Base-by-base conservation (phyloP, 768 basidiomycete genomes). In the Termitomyces sp. region DNA sequence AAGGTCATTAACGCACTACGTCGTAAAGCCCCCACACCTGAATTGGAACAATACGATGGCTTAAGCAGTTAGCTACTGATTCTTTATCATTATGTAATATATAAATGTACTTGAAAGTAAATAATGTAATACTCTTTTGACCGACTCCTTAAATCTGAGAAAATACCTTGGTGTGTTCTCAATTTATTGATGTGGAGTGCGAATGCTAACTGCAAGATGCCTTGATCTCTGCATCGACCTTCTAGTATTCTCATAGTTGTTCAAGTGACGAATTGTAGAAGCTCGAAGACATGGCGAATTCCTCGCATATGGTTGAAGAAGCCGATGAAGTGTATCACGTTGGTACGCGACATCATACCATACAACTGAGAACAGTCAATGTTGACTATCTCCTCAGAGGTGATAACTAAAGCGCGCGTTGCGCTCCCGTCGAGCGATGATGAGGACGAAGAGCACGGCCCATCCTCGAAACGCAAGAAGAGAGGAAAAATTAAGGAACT, bases 351-450 rank as follows among this genome's bases (percentile, higher is more conserved):
- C 39, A 9, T 39, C 6, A 39, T 13, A 33, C n/a, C 31, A 18
- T 36, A 6, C 45, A 16, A 16, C 31, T 37, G n/a, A 13, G 34
- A 27, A 22, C 41, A 58, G 47, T 44, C 56, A 20, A 50, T 39
- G 48, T 49, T 45, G 44, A 50, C 58, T 33, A 15, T 16, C 15
- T n/a, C 27, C 55, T 31, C 52, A 87, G 87, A 89, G 75, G 84
- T 86, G 44, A 81, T 88, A 61, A 80, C 74, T 6, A 77, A 75
- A 54, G 86, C 86, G 30, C 78, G 84, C 51, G 84, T 86, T 27
- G 73, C 68, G 44, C 44, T 56, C 34, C 61, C 58, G 13, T 41
- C 58, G 11, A 65, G 63, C 36, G 60, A 56, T 18, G 62, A 67
- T 33, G 63, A 68, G 6, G 67, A 63, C 15, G 60, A 62, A 11